Percentiles rank a stretch among this genome's conserved stretches.
phyloP scores from a whole-genome alignment of 2,329 filamentous ascomycete genomes.

The Cladosporium cucumerinum region DNA sequence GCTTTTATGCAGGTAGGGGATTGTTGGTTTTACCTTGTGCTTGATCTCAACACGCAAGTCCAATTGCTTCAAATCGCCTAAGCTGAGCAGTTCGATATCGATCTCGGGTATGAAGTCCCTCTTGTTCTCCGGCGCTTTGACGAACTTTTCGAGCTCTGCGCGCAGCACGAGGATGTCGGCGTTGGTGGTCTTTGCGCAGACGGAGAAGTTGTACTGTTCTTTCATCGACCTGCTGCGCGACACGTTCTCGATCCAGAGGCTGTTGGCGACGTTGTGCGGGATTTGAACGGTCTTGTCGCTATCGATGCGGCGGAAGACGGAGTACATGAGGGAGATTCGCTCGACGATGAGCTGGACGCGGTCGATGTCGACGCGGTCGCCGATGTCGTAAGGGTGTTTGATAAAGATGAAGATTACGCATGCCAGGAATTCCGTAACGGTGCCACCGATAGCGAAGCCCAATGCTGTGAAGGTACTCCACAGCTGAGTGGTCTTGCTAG shows the following conservation, averaged over 20 bases:
- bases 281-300: constrained; percentile 33
- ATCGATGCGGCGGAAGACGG: constrained; percentile 33
- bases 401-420: constrained; percentile 96
- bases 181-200: constrained; percentile 30
- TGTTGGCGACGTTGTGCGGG: constrained; percentile 37
- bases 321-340: constrained; percentile 36
- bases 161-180: constrained; percentile 34
- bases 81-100: constrained; percentile 33
- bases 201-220: constrained; percentile 32
- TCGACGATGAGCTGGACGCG: constrained; percentile 29
- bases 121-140: constrained; percentile 33
- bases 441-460: constrained; percentile 90
- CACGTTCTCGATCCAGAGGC: constrained; percentile 38
- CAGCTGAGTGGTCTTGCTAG: constrained; percentile 26
- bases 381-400: constrained; percentile 81
- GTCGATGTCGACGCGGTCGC: constrained; percentile 29
- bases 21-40: constrained; percentile 28
- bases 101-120: constrained; percentile 35
- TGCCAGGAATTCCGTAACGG: constrained; percentile 88
- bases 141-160: constrained; percentile 31
- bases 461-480: constrained; percentile 45
- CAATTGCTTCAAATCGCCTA: constrained; percentile 34
- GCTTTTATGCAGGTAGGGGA: background rate
- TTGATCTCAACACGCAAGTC: constrained; percentile 34
- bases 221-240: constrained; percentile 36